Evolutionary conservation across 2,329 filamentous ascomycete species (phyloP).

Genomic region (Pezicula radicicola): DNA sequence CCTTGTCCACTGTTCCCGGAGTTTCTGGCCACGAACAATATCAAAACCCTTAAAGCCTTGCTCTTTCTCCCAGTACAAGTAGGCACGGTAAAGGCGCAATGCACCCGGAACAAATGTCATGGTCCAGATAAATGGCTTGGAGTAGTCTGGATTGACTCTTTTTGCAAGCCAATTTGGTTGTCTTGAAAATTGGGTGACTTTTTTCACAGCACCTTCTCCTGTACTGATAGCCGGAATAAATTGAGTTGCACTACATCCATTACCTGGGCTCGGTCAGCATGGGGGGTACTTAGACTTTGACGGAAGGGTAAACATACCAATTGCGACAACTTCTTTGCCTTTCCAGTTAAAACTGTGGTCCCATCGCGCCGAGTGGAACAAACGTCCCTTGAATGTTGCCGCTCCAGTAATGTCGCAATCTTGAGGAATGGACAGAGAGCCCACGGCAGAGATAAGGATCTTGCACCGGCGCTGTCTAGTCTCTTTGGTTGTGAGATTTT

Average conservation of each 20-base stretch:
- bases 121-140: slow-evolving; percentile 20
- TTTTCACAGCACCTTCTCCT: slow-evolving; percentile 5
- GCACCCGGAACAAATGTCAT: slow-evolving; percentile 45
- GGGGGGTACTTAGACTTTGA: too few relatives aligned
- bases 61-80: slow-evolving; percentile 38
- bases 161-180: neutral
- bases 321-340: too few relatives aligned
- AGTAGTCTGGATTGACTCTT: neutral
- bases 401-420: too few relatives aligned
- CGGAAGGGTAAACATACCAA: too few relatives aligned
- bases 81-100: slow-evolving; percentile 34
- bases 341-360: too few relatives aligned
- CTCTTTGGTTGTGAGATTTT: too few relatives aligned
- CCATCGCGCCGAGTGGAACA: too few relatives aligned
- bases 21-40: slow-evolving; percentile 27
- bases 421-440: too few relatives aligned
- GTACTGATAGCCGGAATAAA: neutral
- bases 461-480: too few relatives aligned
- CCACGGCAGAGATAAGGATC: too few relatives aligned
- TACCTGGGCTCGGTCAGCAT: too few relatives aligned
- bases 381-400: too few relatives aligned
- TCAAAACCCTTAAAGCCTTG: slow-evolving; percentile 40
- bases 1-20: slow-evolving; percentile 28
- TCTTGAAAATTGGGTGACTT: neutral
- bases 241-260: slow-evolving; percentile 10